phyloP scores from a whole-genome alignment of 345 rosid genomes.

The Camelina laxa region DNA sequence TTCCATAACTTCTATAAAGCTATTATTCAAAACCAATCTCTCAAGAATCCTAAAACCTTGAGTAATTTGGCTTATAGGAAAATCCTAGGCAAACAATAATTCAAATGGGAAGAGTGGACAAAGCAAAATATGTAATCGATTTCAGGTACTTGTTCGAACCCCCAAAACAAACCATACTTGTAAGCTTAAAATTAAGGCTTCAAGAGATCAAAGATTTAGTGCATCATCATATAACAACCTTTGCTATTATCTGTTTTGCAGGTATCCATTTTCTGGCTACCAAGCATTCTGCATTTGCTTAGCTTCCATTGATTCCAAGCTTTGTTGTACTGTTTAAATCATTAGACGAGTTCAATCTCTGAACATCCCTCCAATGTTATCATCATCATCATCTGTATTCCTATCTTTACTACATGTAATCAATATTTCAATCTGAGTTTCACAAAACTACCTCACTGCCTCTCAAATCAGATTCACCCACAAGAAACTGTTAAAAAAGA shows the following conservation, averaged over 20 bases:
- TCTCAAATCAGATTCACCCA: conserved; percentile 14
- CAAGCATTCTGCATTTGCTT: conserved; percentile 88
- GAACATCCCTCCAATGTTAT: conserved; percentile 40
- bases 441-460: conserved; percentile 7
- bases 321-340: conserved; percentile 74
- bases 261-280: conserved; percentile 85
- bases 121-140: conserved; percentile 72
- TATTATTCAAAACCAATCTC: conserved; percentile 3
- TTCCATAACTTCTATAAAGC: conserved; percentile 13
- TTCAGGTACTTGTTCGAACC: conserved; percentile 67
- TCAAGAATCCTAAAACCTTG: conserved; percentile 9
- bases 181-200: not conserved
- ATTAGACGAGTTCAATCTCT: conserved; percentile 56
- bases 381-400: conserved; percentile 28
- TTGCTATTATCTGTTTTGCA: conserved; percentile 41
- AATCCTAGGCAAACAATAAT: conserved; percentile 73
- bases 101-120: conserved; percentile 88
- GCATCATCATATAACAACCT: not conserved
- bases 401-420: conserved; percentile 1
- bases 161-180: not conserved
- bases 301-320: conserved; percentile 90
- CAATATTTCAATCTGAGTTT: conserved; percentile 7
- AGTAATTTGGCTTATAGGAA: conserved; percentile 47
- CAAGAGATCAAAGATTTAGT: not conserved
- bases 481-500: conserved; percentile 13